These are phyloP conservation scores for Paraleonurus japonicus DNA, from an alignment of 257 asterid species.

Conservation along the genomic window DNA sequence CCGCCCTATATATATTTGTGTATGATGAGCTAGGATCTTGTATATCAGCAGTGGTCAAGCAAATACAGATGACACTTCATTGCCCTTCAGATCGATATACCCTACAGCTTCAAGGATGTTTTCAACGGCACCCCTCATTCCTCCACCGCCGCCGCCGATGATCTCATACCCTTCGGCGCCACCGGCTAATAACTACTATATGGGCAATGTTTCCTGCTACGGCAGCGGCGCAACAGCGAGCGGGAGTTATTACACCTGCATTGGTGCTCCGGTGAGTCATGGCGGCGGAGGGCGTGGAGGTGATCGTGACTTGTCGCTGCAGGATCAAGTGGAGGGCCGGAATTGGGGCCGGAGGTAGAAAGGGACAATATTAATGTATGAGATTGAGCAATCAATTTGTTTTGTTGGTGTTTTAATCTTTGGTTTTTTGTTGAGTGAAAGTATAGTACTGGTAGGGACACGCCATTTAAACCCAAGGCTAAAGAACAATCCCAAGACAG, in stretches of 20 bases:
- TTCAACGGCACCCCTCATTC: constrained; percentile 38
- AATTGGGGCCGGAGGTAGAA: constrained; percentile 44
- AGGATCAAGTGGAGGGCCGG: constrained; percentile 36
- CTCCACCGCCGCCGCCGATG: constrained; percentile 36
- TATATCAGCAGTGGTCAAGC: constrained; percentile 52
- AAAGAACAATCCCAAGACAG: constrained; percentile 29
- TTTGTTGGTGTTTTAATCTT: not conserved
- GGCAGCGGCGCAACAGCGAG: not conserved
- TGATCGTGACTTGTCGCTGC: no score
- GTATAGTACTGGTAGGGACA: constrained; percentile 30
- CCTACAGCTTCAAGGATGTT: constrained; percentile 58
- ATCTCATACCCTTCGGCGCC: constrained; percentile 46
- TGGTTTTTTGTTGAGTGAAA: constrained; percentile 27
- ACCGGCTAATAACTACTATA: constrained; percentile 48
- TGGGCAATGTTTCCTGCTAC: constrained; percentile 53
- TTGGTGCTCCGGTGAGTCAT: constrained; percentile 70
- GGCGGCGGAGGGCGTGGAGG: constrained; percentile 13
- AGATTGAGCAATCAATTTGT: not conserved
- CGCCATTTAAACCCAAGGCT: constrained; percentile 15
- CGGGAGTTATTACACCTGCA: constrained; percentile 57
- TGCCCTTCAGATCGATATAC: constrained; percentile 55
- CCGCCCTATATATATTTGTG: no score
- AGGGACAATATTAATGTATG: no score
- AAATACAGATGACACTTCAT: constrained; percentile 22
- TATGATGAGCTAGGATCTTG: no score